Conservation (phyloP, 192 early-diverging fungal genomes). For the Chytriomyces sp. region DNA sequence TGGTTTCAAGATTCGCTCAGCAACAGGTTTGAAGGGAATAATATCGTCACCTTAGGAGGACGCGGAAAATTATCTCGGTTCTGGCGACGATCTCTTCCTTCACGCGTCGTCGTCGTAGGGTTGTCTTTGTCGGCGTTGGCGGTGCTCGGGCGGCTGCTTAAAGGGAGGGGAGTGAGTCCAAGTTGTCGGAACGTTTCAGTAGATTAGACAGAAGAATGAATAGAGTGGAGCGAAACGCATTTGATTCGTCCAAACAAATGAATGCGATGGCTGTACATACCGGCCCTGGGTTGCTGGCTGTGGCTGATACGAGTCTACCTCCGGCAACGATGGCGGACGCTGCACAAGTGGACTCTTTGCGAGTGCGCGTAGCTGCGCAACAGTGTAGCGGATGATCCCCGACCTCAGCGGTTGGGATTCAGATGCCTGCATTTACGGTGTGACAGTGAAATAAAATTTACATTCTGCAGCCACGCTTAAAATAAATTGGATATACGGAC, state of each 20-base stretch:
- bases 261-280: not conserved
- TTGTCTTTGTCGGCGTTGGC: not conserved
- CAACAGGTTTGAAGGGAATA: no score
- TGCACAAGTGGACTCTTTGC: conserved; percentile 1
- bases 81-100: not conserved
- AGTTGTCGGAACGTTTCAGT: not conserved
- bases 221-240: not conserved
- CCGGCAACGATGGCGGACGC: conserved; percentile 7
- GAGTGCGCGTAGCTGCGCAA: conserved; percentile 4
- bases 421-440: no score
- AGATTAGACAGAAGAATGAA: not conserved
- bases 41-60: conserved; percentile 6
- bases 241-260: not conserved
- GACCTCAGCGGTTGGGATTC: no score
- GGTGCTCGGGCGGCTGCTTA: not conserved
- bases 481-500: no score
- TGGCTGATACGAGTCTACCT: conserved; percentile 12
- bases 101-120: not conserved
- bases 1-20: not conserved
- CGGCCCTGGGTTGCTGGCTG: not conserved
- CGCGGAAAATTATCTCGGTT: conserved; percentile 20
- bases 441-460: no score
- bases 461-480: no score
- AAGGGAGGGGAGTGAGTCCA: not conserved
- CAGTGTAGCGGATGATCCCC: conserved; percentile 9